Percentiles rank a stretch among this genome's conserved stretches.
Conservation (phyloP, 352 stramenopile species). For the Phytopythium aichiense region DNA sequence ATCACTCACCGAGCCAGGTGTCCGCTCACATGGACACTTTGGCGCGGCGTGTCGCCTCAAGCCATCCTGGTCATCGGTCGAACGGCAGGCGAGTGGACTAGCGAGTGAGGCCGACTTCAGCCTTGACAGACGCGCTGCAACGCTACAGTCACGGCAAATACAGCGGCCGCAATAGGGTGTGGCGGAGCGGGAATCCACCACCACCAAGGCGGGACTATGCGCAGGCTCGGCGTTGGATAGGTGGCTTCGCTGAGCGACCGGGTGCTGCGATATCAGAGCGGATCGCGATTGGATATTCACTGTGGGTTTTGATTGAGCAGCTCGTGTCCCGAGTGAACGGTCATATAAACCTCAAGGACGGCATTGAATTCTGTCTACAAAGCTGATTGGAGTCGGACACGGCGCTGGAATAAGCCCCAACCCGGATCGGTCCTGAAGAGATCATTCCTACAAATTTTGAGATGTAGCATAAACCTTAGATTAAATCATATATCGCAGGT, state of each 20-base stretch:
- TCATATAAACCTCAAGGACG: not conserved
- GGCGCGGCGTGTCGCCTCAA: not conserved
- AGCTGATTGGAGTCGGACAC: not conserved
- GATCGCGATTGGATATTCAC: slow-evolving; percentile 6
- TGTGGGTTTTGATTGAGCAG: slow-evolving; percentile 1
- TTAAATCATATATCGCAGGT: not conserved
- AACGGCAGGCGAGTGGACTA: not conserved
- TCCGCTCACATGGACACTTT: not conserved
- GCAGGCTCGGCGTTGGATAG: not conserved
- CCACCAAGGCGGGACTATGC: not conserved
- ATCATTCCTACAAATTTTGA: slow-evolving; percentile 7
- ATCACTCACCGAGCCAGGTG: not conserved
- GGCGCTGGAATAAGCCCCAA: not conserved
- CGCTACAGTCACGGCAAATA: not conserved
- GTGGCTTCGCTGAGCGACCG: slow-evolving; percentile 1
- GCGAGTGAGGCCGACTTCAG: not conserved
- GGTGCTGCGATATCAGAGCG: not conserved
- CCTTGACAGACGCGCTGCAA: not conserved
- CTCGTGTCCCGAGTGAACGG: not conserved
- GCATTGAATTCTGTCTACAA: no score
- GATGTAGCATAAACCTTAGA: not conserved
- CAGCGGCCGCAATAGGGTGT: not conserved
- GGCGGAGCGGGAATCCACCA: not conserved
- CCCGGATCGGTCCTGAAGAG: not conserved
- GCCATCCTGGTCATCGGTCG: not conserved